Evolutionary conservation across 75 land plant species (phyloP).

Genomic region (Picea sitchensis): DNA sequence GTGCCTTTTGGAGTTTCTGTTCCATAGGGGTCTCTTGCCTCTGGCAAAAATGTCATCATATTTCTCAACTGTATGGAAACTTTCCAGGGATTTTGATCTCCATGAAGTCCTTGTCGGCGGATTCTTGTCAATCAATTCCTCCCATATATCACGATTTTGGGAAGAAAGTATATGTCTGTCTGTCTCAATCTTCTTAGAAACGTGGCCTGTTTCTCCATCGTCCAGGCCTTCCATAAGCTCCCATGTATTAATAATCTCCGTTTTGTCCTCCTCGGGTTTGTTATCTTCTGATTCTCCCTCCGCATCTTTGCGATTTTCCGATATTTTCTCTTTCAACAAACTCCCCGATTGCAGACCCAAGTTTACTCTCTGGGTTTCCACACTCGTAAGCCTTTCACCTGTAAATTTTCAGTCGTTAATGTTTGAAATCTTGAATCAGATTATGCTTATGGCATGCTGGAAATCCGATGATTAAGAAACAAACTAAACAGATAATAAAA

Average conservation of each 20-base stretch:
- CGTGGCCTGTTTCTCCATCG: neutral
- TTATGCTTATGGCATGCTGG: neutral
- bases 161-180: too few species aligned
- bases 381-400: neutral
- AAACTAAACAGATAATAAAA: too few species aligned
- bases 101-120: neutral
- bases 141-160: too few species aligned
- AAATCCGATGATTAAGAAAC: neutral
- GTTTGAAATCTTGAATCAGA: neutral
- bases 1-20: neutral
- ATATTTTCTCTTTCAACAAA: neutral
- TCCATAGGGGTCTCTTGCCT: neutral
- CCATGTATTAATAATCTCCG: conserved; percentile 1
- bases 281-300: neutral
- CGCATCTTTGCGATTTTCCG: neutral
- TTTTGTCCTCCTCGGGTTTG: neutral
- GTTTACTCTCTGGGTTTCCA: neutral
- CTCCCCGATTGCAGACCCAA: neutral
- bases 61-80: neutral
- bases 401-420: neutral
- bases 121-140: neutral
- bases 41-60: neutral
- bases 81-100: neutral
- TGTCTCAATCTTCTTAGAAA: neutral
- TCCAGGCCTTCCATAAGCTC: conserved; percentile 8